These are phyloP conservation scores for Apiospora koreana DNA, from an alignment of 2,329 filamentous ascomycete species.

Conservation along the genomic window DNA sequence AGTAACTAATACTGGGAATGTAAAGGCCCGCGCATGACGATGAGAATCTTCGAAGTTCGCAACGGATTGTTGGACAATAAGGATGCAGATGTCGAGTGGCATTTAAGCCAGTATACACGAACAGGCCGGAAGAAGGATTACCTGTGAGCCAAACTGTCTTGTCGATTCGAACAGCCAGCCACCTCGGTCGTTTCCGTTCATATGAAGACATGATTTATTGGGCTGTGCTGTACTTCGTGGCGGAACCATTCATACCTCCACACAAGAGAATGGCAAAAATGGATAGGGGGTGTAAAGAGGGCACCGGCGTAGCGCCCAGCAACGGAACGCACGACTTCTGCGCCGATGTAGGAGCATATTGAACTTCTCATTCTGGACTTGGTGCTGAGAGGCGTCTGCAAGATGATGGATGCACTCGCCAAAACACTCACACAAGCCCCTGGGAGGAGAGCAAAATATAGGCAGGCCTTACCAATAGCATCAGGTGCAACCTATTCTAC, in stretches of 20 bases:
- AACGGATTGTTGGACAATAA: conserved; percentile 91
- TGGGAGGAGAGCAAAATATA: neutral
- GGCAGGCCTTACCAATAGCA: neutral
- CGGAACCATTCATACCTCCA: conserved; percentile 25
- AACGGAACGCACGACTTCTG: conserved; percentile 20
- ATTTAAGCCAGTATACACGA: conserved; percentile 91
- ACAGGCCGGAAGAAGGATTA: conserved; percentile 96
- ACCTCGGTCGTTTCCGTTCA: conserved; percentile 12
- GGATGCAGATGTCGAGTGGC: conserved; percentile 95
- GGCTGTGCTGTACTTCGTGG: conserved; percentile 22
- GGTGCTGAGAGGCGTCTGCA: neutral
- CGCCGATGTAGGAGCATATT: neutral
- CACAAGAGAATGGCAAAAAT: conserved; percentile 22
- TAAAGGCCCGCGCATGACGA: conserved; percentile 79
- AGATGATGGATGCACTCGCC: neutral
- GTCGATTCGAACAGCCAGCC: neutral
- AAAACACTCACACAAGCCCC: neutral
- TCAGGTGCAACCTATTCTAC: neutral
- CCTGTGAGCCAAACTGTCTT: conserved; percentile 55
- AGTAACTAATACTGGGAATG: neutral
- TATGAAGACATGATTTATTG: conserved; percentile 24
- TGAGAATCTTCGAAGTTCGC: conserved; percentile 91
- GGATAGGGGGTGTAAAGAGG: conserved; percentile 14
- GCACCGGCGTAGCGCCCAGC: conserved; percentile 17
- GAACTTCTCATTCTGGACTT: neutral